Conservation (phyloP, 768 basidiomycete genomes). For the Coprinopsis sp. region DNA sequence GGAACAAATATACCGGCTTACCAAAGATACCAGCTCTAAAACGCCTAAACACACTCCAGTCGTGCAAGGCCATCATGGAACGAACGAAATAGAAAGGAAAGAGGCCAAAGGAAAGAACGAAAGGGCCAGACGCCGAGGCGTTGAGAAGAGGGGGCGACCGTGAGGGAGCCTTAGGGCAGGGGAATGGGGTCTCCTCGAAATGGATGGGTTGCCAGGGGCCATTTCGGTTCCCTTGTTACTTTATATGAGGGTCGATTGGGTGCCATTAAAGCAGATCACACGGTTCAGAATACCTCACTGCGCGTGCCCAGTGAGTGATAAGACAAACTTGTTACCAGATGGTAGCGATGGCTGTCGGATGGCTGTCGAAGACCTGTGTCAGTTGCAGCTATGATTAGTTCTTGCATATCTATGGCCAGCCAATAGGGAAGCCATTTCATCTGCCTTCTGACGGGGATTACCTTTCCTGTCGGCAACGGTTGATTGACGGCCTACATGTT, state of each 20-base stretch:
- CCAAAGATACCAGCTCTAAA: constrained; percentile 31
- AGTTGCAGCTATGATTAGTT: neutral
- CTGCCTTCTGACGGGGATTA: too few species aligned
- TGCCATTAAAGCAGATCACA: too few species aligned
- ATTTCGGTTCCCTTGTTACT: neutral
- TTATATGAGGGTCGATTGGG: neutral
- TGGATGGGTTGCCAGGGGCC: constrained; percentile 5
- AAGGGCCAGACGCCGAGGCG: constrained; percentile 14
- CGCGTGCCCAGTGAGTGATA: neutral
- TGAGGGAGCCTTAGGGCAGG: constrained; percentile 22
- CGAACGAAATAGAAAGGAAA: constrained; percentile 10
- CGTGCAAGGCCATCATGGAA: constrained; percentile 20
- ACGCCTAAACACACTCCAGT: constrained; percentile 29
- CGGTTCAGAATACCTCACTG: neutral
- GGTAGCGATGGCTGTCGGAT: neutral
- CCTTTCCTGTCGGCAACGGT: too few species aligned
- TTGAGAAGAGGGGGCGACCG: constrained; percentile 18
- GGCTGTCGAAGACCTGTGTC: neutral
- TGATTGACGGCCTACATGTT: too few species aligned
- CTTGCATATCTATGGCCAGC: neutral
- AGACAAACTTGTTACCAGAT: neutral
- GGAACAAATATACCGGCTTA: constrained; percentile 17
- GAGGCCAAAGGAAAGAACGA: constrained; percentile 14
- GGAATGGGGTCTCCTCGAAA: constrained; percentile 20
- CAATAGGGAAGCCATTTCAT: too few species aligned